phyloP scores from a whole-genome alignment of 2,329 filamentous ascomycete genomes.

The Aschersonia sp. region DNA sequence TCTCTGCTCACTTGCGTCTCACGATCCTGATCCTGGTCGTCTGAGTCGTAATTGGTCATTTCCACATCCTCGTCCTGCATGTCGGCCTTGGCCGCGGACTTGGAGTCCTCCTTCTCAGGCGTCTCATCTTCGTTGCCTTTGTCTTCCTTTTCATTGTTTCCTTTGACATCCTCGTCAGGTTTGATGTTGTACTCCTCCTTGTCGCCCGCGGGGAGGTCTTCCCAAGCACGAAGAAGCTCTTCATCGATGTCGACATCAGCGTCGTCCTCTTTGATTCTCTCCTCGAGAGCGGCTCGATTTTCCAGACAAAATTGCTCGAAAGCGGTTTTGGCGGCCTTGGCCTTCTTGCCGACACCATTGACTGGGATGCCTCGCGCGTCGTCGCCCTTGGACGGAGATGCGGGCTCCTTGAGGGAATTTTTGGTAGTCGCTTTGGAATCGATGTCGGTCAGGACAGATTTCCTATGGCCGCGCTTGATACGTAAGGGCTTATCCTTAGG shows the following conservation, averaged over 20 bases:
- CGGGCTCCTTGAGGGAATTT: slow-evolving; percentile 31
- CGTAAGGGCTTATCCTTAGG: slow-evolving; percentile 67
- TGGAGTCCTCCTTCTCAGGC: slow-evolving; percentile 8
- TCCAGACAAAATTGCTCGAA: slow-evolving; percentile 43
- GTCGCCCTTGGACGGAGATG: slow-evolving; percentile 14
- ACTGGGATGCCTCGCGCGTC: slow-evolving; percentile 9
- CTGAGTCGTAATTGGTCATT: slow-evolving; percentile 32
- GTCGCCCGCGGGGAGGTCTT: slow-evolving; percentile 32
- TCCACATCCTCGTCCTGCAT: slow-evolving; percentile 33
- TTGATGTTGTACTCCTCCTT: slow-evolving; percentile 33
- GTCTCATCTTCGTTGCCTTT: slow-evolving; percentile 11
- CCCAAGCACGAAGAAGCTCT: slow-evolving; percentile 40
- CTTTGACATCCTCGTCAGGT: slow-evolving; percentile 10
- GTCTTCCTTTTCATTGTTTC: slow-evolving; percentile 12
- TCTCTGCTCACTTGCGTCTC: slow-evolving; percentile 20
- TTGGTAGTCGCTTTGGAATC: slow-evolving; percentile 25
- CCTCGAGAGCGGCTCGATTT: slow-evolving; percentile 26
- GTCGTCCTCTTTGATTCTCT: slow-evolving; percentile 26
- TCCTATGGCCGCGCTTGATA: slow-evolving; percentile 58
- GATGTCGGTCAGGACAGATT: slow-evolving; percentile 33
- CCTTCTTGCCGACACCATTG: slow-evolving; percentile 26
- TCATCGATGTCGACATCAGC: slow-evolving; percentile 30
- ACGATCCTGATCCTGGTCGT: slow-evolving; percentile 16
- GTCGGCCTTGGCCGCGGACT: slow-evolving; percentile 13
- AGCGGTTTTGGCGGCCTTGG: slow-evolving; percentile 29